phyloP scores from a whole-genome alignment of 768 basidiomycete species.

The Tulasnella calospora region DNA sequence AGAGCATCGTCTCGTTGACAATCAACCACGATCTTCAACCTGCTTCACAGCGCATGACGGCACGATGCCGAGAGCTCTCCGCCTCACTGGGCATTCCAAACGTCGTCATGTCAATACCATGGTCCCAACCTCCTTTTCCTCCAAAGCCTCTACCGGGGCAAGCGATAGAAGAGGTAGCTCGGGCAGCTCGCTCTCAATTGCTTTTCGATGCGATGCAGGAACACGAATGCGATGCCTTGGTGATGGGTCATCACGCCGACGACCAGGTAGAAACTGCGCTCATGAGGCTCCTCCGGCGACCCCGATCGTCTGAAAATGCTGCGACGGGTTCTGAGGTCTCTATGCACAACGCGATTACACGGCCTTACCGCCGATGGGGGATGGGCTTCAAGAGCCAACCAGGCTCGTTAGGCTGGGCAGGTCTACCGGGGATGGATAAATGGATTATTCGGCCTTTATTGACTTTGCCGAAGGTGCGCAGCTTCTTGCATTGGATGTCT shows the following conservation, averaged over 20 bases:
- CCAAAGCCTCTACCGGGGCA: slow-evolving; percentile 40
- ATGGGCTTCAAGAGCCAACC: slow-evolving; percentile 52
- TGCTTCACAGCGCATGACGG: slow-evolving; percentile 53
- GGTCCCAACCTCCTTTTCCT: slow-evolving; percentile 54
- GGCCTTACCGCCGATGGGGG: slow-evolving; percentile 62
- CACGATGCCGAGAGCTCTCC: slow-evolving; percentile 45
- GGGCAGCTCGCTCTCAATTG: slow-evolving; percentile 53
- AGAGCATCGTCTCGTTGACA: slow-evolving; percentile 51
- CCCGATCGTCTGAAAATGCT: not conserved
- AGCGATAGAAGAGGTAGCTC: slow-evolving; percentile 53
- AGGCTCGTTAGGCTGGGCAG: slow-evolving; percentile 42
- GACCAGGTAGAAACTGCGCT: slow-evolving; percentile 80
- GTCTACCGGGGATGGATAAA: slow-evolving; percentile 53
- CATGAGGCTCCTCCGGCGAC: slow-evolving; percentile 47
- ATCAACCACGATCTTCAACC: slow-evolving; percentile 68
- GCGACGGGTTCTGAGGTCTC: not conserved
- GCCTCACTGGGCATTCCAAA: slow-evolving; percentile 45
- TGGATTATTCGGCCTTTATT: slow-evolving; percentile 74
- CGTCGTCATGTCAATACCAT: slow-evolving; percentile 47
- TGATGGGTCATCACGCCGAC: slow-evolving; percentile 73
- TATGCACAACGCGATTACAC: slow-evolving; percentile 62
- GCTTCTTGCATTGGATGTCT: not conserved
- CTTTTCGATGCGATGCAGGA: slow-evolving; percentile 48
- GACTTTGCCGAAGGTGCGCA: slow-evolving; percentile 57
- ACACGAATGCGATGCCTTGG: slow-evolving; percentile 43